Base-by-base conservation (phyloP, 352 stramenopile genomes). In the Globisporangium splendens region DNA sequence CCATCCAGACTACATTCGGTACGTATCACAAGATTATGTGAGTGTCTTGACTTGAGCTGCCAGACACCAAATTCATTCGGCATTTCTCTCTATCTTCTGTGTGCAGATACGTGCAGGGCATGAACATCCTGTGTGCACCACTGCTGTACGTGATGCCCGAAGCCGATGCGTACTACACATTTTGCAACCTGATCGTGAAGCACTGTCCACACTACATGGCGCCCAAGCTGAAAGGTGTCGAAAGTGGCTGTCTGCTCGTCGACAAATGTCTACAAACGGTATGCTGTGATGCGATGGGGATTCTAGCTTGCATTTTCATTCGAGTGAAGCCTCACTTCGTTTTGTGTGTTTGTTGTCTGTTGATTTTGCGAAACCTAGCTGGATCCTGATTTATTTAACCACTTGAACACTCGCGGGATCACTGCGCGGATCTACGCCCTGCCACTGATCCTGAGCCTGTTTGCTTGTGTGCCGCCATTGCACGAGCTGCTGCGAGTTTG, bases 81-180 rank as follows among this genome's bases (percentile, higher is more conserved):
- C 28, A 35, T 46, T 13, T 21, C n/a, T 7, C 13, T 13, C 6
- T 15, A 39, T 15, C 5, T 33, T n/a, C 7, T 42, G 2, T 22
- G 42, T 15, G 33, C 17, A 83, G 77, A 56, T 97, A 97, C 59
- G 90, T 97, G n/a, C 91, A 97, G 63, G 90, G 90, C 44, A 97
- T 97, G 88, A 97, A 96, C 60, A 77, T 97, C 21, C 54, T 97
- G 17, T 96, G 85, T 55, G 89, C 86, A 13, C 88, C 90, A 46
- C 66, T 97, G 46, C 67, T 97, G n/a, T 97, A 96, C 63, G 88
- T 96, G n/a, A 79, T 97, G 71, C 86, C 90, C 3, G 91, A 97
- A 50, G 69, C 86, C 14, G 91, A 97, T 46, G 91, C 91, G 18
- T 97, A 96, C 62, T 84, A 87, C 49, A 92, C 81, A n/a, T 97